Evolutionary conservation across 2,329 filamentous ascomycete genomes (phyloP), one percentile per base, ranked within the genome.

Genomic region (Epicoccum sorghinum): DNA sequence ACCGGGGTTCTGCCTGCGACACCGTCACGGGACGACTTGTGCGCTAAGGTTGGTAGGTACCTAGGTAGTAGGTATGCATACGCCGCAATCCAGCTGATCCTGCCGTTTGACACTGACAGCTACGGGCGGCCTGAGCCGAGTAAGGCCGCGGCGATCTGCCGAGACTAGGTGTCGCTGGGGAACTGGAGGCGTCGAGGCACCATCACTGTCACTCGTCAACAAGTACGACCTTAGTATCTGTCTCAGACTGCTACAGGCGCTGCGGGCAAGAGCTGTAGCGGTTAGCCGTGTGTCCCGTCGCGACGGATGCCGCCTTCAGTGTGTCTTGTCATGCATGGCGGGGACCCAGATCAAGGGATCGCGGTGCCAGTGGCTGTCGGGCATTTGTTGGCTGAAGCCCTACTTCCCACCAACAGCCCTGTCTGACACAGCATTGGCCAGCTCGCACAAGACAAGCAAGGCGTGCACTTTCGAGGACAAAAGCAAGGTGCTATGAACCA

Each of bases 71-170:
- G n/a, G 27, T 46, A 14, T 55, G 52, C 52, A 55, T 36, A 38
- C 40, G 52, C 46, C 45, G 41, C 45, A 39, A 12, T 49, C 45
- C 41, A 42, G 52, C 44, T 44, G 37, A 55, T 36, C 40, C 45
- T 46, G 51, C 30, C 36, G 46, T 36, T 41, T 43, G 35, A 43
- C 27, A 40, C 33, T 49, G 41, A 45, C 45, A 40, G 52, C 46
- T 9, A 24, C 51, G 40, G 29, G 13, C 37, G 29, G 13, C 37
- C 40, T 38, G 43, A 27, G 38, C 50, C 32, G 43, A 47, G 14
- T 23, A 18, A 37, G 32, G 33, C 50, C 35, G 45, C 30, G 45
- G 35, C 40, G 27, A 49, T 48, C 27, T 54, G 23, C 36, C 12
- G 33, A 38, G 14, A 48, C 23, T 29, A 45, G 51, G 23, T 24